These are phyloP conservation scores for Fragaria iinumae DNA, from an alignment of 306 rosid species.

Conservation along the genomic window DNA sequence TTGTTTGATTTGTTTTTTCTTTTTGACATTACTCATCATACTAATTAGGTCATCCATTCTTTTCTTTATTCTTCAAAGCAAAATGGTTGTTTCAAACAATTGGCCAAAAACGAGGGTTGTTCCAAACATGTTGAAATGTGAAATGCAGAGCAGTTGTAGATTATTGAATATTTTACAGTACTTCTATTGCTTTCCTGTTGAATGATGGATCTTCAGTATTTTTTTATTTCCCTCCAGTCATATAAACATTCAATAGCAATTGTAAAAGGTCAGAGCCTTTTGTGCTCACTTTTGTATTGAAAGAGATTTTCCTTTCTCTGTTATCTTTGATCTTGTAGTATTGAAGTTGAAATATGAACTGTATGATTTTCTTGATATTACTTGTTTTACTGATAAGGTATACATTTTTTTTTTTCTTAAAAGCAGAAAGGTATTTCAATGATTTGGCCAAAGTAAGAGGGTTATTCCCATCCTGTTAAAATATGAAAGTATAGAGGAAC, in stretches of 20 bases:
- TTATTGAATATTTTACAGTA: background rate
- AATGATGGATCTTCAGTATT: background rate
- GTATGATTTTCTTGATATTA: background rate
- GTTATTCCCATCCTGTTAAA: slow-evolving; percentile 1
- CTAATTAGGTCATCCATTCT: background rate
- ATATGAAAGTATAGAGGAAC: background rate
- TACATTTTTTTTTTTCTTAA: background rate
- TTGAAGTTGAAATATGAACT: background rate
- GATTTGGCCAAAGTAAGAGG: background rate
- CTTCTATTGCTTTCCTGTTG: background rate
- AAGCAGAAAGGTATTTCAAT: background rate
- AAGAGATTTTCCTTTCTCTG: background rate
- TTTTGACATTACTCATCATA: too few relatives aligned
- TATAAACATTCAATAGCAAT: background rate
- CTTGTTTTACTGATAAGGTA: background rate
- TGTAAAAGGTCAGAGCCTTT: background rate
- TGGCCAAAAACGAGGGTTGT: background rate
- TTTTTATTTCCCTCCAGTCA: background rate
- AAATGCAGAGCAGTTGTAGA: background rate
- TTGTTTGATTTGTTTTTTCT: too few relatives aligned
- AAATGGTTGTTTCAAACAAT: background rate
- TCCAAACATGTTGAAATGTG: background rate
- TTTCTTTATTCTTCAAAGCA: background rate
- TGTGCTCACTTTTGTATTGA: background rate
- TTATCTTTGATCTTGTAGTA: background rate